Percentiles rank a stretch among this genome's conserved stretches.
Conservation (phyloP, 495 filamentous ascomycete species). For the Cryomyces minteri region DNA sequence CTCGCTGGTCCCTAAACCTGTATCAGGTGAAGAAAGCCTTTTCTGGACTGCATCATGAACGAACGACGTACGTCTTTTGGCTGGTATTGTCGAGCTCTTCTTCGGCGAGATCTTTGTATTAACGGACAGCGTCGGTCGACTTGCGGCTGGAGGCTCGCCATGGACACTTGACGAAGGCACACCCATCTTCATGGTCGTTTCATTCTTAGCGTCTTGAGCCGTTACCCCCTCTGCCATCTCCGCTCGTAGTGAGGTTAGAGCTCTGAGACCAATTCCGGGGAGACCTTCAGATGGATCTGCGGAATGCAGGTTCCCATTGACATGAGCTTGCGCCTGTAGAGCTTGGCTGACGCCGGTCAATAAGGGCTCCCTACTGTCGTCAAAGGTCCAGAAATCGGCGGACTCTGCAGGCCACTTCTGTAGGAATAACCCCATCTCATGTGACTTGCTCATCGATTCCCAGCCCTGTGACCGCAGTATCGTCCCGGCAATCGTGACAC, state of each 20-base stretch:
- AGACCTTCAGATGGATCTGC: conserved; percentile 33
- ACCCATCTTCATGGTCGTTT: conserved; percentile 7
- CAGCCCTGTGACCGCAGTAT: conserved; percentile 43
- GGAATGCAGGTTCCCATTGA: conserved; percentile 32
- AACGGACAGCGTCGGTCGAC: conserved; percentile 1
- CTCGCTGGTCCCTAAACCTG: too few species aligned
- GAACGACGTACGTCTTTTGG: too few species aligned
- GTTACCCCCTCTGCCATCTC: not conserved
- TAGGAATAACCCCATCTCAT: conserved; percentile 63
- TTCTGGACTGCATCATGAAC: too few species aligned
- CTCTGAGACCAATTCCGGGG: conserved; percentile 25
- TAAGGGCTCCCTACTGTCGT: conserved; percentile 15
- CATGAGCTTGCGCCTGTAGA: conserved; percentile 35
- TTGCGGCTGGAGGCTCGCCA: conserved; percentile 5
- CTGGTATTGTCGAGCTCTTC: not conserved
- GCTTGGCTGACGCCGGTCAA: conserved; percentile 37
- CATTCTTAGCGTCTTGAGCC: conserved; percentile 6
- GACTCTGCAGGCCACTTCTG: conserved; percentile 33
- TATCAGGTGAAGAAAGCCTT: too few species aligned
- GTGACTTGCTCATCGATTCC: conserved; percentile 42
- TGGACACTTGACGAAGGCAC: conserved; percentile 17
- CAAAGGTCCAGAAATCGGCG: conserved; percentile 45
- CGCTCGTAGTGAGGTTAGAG: conserved; percentile 3
- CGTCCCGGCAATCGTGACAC: conserved; percentile 39
- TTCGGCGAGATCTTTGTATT: not conserved